These are phyloP conservation scores for Macaranga tanarius DNA, from an alignment of 441 rosid species.

Conservation along the genomic window DNA sequence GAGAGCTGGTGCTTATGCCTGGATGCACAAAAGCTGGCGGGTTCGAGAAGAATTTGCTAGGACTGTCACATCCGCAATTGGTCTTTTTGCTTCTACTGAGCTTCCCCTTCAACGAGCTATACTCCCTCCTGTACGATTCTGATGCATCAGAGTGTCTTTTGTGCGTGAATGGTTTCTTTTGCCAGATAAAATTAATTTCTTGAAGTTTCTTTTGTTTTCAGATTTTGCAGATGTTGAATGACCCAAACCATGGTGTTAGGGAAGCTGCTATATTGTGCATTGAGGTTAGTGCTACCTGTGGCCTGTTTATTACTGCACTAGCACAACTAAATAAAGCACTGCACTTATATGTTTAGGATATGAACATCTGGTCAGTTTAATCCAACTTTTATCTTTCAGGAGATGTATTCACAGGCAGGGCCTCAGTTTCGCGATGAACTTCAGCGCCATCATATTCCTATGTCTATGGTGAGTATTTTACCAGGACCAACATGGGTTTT, in stretches of 20 bases:
- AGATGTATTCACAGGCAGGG: constrained; percentile 89
- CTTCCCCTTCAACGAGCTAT: constrained; percentile 96
- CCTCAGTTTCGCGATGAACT: constrained; percentile 95
- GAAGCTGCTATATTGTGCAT: constrained; percentile 94
- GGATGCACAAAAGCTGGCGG: constrained; percentile 95
- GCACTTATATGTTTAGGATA: not conserved
- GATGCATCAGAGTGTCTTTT: not conserved
- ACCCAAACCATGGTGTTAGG: constrained; percentile 81
- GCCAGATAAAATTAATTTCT: not conserved
- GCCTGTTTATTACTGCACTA: not conserved
- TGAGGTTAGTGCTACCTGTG: constrained; percentile 53
- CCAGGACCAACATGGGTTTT: not conserved
- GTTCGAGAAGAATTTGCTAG: constrained; percentile 96
- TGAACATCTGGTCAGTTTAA: constrained; percentile 19
- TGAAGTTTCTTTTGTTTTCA: constrained; percentile 30
- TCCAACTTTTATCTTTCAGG: constrained; percentile 50
- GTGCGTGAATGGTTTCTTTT: constrained; percentile 3
- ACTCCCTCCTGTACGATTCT: constrained; percentile 77
- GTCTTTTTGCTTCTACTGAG: constrained; percentile 95
- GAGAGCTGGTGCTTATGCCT: constrained; percentile 96
- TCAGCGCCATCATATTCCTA: constrained; percentile 86
- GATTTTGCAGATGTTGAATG: constrained; percentile 94
- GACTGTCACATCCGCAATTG: constrained; percentile 90
- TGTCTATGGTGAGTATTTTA: constrained; percentile 64
- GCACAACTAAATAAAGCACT: not conserved